Conservation (phyloP, 768 basidiomycete genomes). For the Termitomyces bulborhizus region DNA sequence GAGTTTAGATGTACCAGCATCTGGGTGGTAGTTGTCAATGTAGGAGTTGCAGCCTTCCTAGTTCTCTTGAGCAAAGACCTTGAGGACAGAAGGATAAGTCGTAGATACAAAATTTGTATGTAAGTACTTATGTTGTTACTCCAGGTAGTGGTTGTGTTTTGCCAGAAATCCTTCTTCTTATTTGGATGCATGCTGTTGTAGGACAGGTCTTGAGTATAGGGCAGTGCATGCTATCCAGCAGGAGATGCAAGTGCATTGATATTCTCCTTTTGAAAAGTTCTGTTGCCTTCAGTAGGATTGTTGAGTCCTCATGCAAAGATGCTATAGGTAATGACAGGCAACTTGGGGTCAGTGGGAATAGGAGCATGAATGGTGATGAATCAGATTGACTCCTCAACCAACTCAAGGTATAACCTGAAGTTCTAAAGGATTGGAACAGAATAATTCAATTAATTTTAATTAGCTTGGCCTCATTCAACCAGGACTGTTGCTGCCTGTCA, state of each 20-base stretch:
- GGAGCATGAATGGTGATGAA: constrained; percentile 31
- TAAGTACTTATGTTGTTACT: constrained; percentile 65
- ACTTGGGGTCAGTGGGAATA: constrained; percentile 26
- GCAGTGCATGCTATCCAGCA: constrained; percentile 87
- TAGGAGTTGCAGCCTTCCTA: constrained; percentile 69
- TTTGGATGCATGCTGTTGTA: constrained; percentile 20
- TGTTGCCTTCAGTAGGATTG: constrained; percentile 70
- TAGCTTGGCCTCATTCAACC: no score
- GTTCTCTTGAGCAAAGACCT: constrained; percentile 93
- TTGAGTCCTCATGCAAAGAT: constrained; percentile 82
- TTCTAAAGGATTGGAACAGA: no score
- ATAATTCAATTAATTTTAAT: no score
- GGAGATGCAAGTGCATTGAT: constrained; percentile 79
- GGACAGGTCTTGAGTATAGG: constrained; percentile 61
- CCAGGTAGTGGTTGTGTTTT: constrained; percentile 76
- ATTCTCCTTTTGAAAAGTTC: constrained; percentile 53
- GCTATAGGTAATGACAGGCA: constrained; percentile 46
- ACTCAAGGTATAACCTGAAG: no score
- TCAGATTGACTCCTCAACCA: no score
- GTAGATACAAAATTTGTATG: not conserved
- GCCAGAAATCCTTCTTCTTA: constrained; percentile 32
- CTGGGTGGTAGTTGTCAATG: constrained; percentile 75
- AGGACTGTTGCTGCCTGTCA: no score
- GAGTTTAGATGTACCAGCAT: constrained; percentile 42
- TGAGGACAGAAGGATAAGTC: not conserved